Evolutionary conservation across 1,139 yeast species (phyloP), one percentile per base, ranked within the genome.

Genomic region (Yarrowia galli): DNA sequence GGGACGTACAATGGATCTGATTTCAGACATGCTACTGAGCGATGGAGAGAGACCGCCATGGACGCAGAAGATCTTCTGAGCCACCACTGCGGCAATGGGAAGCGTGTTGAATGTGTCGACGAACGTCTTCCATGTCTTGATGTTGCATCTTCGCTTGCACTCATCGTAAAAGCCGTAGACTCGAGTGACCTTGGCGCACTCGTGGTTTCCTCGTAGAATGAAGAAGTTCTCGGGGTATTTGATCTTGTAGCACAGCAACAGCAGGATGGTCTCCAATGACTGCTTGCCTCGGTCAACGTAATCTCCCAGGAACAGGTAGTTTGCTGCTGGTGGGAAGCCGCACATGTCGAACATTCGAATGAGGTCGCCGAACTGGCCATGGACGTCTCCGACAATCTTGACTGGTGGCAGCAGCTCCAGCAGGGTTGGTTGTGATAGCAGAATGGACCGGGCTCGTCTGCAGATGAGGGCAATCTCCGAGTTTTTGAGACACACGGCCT

Each of bases 201-300:
- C 97, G 76, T 91, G 97, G 76, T 91, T 91, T 51, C 97, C 97
- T 75, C 97, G 81, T 68, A 91, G 80, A 86, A 91, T 85, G 78
- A 90, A 91, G 73, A 91, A 89, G 75, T 95, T 95, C 75, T 95
- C 98, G 0, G 98, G 98, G 76, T 92, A 93, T 77, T 93, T 93
- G 79, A 95, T 93, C 78, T 95, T 95, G 80, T 92, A 95, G 79
- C 97, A 92, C 69, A 95, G 81, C 71, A 95, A 81, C 64, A 95
- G 81, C 71, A 93, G 80, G 28, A 95, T 93, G 0, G 98, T 93
- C 76, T 95, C 99, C 69, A 95, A 81, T 12, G 96, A 88, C 78
- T 95, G 98, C 78, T 93, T 92, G 60, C 99, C 99, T 72, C 99
- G 85, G 79, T 95, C 99, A 63, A 95, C 99, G 77, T 95, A 95